Evolutionary conservation across 345 rosid genomes (phyloP).

Genomic region (Eucalyptus coolabah): DNA sequence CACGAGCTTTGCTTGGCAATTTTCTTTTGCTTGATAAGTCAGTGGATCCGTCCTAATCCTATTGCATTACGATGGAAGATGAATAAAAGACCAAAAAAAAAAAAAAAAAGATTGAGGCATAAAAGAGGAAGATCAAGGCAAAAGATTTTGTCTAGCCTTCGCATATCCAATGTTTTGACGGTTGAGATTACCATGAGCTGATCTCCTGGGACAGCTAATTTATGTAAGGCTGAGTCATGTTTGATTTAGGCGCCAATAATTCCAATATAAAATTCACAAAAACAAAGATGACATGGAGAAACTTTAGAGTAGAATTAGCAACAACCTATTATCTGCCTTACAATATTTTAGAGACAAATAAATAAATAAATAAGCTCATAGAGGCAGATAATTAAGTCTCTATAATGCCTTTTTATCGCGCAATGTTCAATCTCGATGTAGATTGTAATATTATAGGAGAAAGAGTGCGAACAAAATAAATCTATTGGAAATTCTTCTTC

Average conservation of each 20-base stretch:
- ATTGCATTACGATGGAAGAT: not conserved
- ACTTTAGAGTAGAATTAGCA: not conserved
- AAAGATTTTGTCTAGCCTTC: not conserved
- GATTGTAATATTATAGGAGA: not conserved
- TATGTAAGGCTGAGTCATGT: not conserved
- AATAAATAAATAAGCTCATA: not conserved
- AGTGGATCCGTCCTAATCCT: not conserved
- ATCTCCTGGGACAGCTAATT: not conserved
- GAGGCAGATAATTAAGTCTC: not conserved
- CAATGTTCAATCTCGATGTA: not conserved
- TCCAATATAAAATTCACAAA: not conserved
- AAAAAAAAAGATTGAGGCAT: not conserved
- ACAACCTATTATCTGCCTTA: not conserved
- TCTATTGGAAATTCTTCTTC: not conserved
- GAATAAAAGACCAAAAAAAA: not conserved
- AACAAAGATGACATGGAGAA: not conserved
- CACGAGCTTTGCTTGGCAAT: not conserved
- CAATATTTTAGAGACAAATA: not conserved
- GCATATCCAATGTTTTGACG: not conserved
- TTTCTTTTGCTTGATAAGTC: not conserved
- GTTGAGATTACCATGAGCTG: not conserved
- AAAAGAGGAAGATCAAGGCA: not conserved
- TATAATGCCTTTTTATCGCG: not conserved
- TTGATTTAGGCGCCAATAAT: not conserved
- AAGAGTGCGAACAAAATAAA: not conserved